Evolutionary conservation across 768 basidiomycete genomes (phyloP).

Genomic region (Russula foetens): DNA sequence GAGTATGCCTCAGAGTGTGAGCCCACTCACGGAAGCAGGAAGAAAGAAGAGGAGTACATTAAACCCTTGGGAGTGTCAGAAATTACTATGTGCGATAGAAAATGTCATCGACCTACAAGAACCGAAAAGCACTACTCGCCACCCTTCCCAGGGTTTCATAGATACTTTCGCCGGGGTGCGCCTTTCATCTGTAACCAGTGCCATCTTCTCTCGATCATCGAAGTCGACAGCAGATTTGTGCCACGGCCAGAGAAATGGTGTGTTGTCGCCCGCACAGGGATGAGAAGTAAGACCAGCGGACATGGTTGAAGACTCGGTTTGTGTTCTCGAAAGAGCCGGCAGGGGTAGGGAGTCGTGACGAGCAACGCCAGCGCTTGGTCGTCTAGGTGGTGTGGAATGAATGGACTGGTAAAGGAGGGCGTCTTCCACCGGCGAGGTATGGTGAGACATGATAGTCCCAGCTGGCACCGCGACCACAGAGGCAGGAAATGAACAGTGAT

Average conservation of each 20-base stretch:
- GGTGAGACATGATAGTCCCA: slow-evolving; percentile 18
- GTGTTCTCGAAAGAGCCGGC: slow-evolving; percentile 11
- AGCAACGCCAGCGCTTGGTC: slow-evolving; percentile 17
- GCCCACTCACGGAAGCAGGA: slow-evolving; percentile 52
- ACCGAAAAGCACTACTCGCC: slow-evolving; percentile 44
- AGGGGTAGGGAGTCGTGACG: slow-evolving; percentile 8
- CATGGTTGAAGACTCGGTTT: slow-evolving; percentile 3
- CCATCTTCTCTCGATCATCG: slow-evolving; percentile 15
- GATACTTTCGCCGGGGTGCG: background rate
- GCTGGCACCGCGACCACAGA: background rate
- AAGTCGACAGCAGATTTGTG: background rate
- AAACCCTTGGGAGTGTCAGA: slow-evolving; percentile 41
- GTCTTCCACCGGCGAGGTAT: slow-evolving; percentile 4
- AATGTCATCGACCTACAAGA: slow-evolving; percentile 37
- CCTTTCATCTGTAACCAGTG: slow-evolving; percentile 11
- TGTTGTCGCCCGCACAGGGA: background rate
- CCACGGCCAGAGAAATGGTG: slow-evolving; percentile 13
- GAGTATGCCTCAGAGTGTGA: background rate
- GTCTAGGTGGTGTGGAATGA: slow-evolving; percentile 14
- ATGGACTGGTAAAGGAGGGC: slow-evolving; percentile 14
- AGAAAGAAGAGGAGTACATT: slow-evolving; percentile 59
- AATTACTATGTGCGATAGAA: background rate
- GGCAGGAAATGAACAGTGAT: background rate
- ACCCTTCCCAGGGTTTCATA: slow-evolving; percentile 35
- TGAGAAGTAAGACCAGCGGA: background rate